Conservation (phyloP, 352 stramenopile genomes). For the Phytophthora quininea region DNA sequence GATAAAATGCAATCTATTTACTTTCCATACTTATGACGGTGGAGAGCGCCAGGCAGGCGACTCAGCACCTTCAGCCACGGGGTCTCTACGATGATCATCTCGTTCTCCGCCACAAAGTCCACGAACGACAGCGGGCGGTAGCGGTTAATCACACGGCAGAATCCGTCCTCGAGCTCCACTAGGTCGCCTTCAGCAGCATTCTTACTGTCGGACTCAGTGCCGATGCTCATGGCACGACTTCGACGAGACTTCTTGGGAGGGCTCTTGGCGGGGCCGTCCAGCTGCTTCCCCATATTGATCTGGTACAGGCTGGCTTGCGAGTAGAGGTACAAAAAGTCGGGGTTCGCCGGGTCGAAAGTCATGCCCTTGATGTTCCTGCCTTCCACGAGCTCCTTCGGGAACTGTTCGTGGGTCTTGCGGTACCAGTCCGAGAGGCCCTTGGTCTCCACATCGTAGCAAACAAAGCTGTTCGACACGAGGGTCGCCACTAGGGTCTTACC, state of each 20-base stretch:
- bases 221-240: conserved; percentile 55
- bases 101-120: conserved; percentile 75
- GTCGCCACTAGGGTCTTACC: conserved; percentile 82
- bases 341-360: conserved; percentile 76
- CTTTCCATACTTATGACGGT: conserved; percentile 89
- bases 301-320: conserved; percentile 83
- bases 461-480: conserved; percentile 84
- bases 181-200: conserved; percentile 64
- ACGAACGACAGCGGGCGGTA: conserved; percentile 88
- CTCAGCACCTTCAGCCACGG: conserved; percentile 89
- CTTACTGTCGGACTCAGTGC: conserved; percentile 65
- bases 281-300: conserved; percentile 75
- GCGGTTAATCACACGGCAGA: conserved; percentile 81
- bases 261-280: conserved; percentile 27
- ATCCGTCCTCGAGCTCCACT: conserved; percentile 64
- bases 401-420: conserved; percentile 65
- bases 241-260: conserved; percentile 53
- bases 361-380: conserved; percentile 83
- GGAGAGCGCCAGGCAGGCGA: conserved; percentile 75
- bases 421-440: conserved; percentile 81
- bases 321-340: conserved; percentile 81
- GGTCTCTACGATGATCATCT: conserved; percentile 85
- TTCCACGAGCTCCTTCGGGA: conserved; percentile 78
- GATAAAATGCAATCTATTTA: conserved; percentile 54
- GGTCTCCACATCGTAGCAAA: conserved; percentile 86